A percentile compares a stretch with the other conserved stretches of the same genome.
These are phyloP conservation scores for Trametes sanguinea DNA, from an alignment of 768 basidiomycete species.

Conservation along the genomic window DNA sequence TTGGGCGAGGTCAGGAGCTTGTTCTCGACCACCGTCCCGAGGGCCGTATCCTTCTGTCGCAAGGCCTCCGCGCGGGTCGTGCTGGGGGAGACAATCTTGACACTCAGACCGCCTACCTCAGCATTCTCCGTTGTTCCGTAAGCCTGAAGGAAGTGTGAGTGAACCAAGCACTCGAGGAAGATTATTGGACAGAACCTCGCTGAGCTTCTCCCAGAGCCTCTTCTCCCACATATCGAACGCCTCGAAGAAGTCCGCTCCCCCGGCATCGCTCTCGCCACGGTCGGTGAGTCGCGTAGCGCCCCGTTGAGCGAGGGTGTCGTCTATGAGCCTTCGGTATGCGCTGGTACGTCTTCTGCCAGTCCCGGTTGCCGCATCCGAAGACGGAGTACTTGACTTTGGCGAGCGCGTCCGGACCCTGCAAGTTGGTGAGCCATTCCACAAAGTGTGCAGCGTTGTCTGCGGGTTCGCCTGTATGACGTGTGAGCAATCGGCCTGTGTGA, in stretches of 20 bases:
- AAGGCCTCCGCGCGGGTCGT: constrained; percentile 38
- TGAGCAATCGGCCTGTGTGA: constrained; percentile 15
- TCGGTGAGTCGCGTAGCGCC: constrained; percentile 41
- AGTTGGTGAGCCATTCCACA: constrained; percentile 41
- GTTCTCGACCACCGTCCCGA: constrained; percentile 44
- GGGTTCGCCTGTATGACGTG: constrained; percentile 39
- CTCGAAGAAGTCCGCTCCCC: constrained; percentile 43
- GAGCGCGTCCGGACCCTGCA: constrained; percentile 30
- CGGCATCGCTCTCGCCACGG: constrained; percentile 45
- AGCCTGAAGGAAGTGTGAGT: constrained; percentile 27
- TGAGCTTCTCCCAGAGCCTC: constrained; percentile 39
- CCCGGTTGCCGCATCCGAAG: constrained; percentile 53
- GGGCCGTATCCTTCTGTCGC: constrained; percentile 39
- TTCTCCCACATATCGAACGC: constrained; percentile 47
- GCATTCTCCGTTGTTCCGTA: constrained; percentile 29
- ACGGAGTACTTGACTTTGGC: constrained; percentile 41
- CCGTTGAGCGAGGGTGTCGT: constrained; percentile 34
- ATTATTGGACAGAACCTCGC: constrained; percentile 31
- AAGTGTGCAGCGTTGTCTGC: constrained; percentile 51
- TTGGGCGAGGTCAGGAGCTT: constrained; percentile 40
- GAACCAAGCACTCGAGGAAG: not conserved
- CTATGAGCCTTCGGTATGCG: constrained; percentile 45
- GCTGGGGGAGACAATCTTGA: constrained; percentile 37
- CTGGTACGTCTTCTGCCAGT: constrained; percentile 51
- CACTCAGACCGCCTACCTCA: constrained; percentile 27